Evolutionary conservation across 495 filamentous ascomycete genomes (phyloP).

Genomic region (Cenococcum geophilum): DNA sequence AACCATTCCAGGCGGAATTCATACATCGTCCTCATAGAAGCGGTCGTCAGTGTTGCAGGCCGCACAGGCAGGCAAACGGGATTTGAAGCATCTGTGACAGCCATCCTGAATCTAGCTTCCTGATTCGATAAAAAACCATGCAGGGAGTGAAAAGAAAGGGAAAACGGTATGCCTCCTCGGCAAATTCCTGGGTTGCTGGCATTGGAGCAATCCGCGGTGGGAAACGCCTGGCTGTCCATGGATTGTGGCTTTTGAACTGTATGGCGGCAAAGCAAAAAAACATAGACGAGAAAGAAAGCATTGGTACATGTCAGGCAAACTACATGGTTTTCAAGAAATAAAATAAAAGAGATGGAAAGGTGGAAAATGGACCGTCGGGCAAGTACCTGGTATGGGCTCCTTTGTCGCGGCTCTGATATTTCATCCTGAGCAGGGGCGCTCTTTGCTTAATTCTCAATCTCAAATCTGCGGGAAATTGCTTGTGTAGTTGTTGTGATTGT

Average conservation of each 20-base stretch:
- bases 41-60: neutral
- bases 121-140: neutral
- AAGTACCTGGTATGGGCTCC: slow-evolving; percentile 31
- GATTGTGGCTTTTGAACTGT: slow-evolving; percentile 14
- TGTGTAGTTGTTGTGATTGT: neutral
- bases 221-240: neutral
- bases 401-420: slow-evolving; percentile 29
- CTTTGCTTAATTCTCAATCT: slow-evolving; percentile 9
- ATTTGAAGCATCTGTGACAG: neutral
- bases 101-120: neutral
- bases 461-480: neutral
- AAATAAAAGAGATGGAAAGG: slow-evolving; percentile 2
- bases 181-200: neutral
- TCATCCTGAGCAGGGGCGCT: slow-evolving; percentile 32
- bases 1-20: neutral
- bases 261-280: slow-evolving; percentile 23
- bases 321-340: slow-evolving; percentile 15
- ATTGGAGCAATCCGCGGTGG: neutral
- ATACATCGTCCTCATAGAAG: neutral
- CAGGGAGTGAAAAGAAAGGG: neutral
- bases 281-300: slow-evolving; percentile 9
- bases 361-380: slow-evolving; percentile 25
- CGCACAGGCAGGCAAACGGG: neutral
- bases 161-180: neutral
- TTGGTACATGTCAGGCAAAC: slow-evolving; percentile 14